Evolutionary conservation across 495 filamentous ascomycete species (phyloP), one percentile per base, ranked within the genome.

Genomic region (Oleoguttula mirabilis): DNA sequence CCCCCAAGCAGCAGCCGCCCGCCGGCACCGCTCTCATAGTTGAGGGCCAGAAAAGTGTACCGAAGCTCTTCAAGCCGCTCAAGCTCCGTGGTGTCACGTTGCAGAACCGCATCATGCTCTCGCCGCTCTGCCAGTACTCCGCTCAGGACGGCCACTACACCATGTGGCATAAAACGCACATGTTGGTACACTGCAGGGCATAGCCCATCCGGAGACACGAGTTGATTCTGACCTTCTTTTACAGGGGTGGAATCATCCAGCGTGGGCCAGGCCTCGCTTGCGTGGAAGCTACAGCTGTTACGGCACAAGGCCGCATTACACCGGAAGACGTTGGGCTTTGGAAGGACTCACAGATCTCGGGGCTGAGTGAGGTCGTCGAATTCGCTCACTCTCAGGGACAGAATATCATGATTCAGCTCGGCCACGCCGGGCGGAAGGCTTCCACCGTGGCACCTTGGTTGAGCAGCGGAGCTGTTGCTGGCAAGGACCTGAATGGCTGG

Each of bases 341-440:
- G 83, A 66, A 75, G 34, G 83, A 88, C 55, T 67, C 64, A 0
- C 84, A 87, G 44, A 74, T 84, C 49, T 74, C 63, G 20, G 70
- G 69, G 1, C 50, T 87, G 41, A 68, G 66, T 48, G 60, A 70
- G 14, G 66, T 81, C 37, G 65, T 76, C 21, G 78, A 85, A 32
- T 85, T 86, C 49, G 74, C 71, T 2, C 77, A 88, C 59, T 70
- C 66, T 39, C 79, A 83, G 56, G 63, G 65, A 53, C 77, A 79
- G 58, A 76, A 78, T 49, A 75, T 83, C 33, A 82, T 69, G 32
- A 76, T 88, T 45, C 84, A 90, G 62, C 57, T 88, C 4, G 79
- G 64, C 11, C 84, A 90, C 52, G 81, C 82, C 1, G 84, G 84
- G 1, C 64, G 82, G n/a, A 87, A 87, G 53, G 79, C 77, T 0